Base-by-base conservation (phyloP, 805 yeast species). In the Hanseniaspora taiwanica region DNA sequence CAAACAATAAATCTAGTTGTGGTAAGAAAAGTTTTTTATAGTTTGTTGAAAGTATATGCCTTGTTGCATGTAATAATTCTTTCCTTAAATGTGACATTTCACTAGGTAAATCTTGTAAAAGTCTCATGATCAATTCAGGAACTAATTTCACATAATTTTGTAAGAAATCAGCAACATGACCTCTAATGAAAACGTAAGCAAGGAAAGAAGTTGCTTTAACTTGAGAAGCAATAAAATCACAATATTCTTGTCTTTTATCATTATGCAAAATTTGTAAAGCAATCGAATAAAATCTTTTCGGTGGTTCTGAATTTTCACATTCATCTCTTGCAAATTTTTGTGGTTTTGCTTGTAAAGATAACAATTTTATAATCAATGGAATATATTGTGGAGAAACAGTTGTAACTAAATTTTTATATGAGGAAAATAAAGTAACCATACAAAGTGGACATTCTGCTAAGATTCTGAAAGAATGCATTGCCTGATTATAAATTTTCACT, bases 391-490 rank as follows among this genome's bases (percentile, higher is more conserved):
- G 83, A 24, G 91, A 66, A 3, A 89, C 75, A 0, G 81, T 63
- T 36, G 74, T 72, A 1, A 81, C 82, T 39, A 85, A 61, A 27
- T 74, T 75, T 54, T 86, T 84, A 62, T 87, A 86, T 0, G 94
- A 77, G 1, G 95, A 82, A 51, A 84, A 85, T 39, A 93, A 65
- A 6, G 95, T 76, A 3, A 91, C 98, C 78, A 91, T 81, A 3
- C 95, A 86, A 31, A 91, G 89, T 8, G 99, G 99, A 55, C 97
- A 87, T 58, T 91, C 99, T 0, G 95, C 83, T 44, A 91, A 69
- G 12, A 89, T 84, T 55, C 86, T 87, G 68, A 91, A 89, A 1
- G 96, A 86, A 47, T 58, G 68, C 71, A 83, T 72, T 4, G 95
- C 80, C 45, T 71, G 72, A 21, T 37, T 17, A 16, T 36, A 27